A percentile compares a stretch with the other conserved stretches of the same genome.
Evolutionary conservation across 768 basidiomycete genomes (phyloP).

Genomic region (Rhodotorula graminis): DNA sequence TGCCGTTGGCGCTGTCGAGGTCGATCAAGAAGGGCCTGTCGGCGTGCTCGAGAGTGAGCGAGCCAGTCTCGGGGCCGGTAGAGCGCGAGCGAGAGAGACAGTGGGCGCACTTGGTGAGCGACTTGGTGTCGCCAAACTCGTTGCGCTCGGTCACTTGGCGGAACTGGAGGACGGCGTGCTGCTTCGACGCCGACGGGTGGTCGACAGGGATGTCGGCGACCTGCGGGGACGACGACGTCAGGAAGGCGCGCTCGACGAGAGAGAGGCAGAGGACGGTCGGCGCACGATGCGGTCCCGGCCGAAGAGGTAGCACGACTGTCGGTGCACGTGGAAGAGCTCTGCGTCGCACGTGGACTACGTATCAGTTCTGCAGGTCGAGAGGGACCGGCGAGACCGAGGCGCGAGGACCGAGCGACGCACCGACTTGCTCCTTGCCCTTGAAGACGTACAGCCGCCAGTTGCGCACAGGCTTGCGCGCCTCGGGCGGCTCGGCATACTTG

Average conservation of each 20-base stretch:
- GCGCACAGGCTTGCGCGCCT: conserved; percentile 81
- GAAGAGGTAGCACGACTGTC: conserved; percentile 89
- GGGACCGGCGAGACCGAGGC: not conserved
- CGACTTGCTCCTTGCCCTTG: conserved; percentile 86
- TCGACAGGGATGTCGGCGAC: conserved; percentile 70
- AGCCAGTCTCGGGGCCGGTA: not conserved
- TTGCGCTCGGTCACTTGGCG: conserved; percentile 80
- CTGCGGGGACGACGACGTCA: conserved; percentile 37
- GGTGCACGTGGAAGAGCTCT: conserved; percentile 88
- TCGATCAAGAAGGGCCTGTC: conserved; percentile 91
- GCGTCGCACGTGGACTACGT: too few relatives aligned
- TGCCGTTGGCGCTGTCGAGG: conserved; percentile 96
- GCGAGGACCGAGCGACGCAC: conserved; percentile 53
- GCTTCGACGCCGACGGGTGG: conserved; percentile 96
- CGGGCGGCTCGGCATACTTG: conserved; percentile 98
- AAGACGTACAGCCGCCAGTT: conserved; percentile 97
- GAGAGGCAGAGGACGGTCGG: not conserved
- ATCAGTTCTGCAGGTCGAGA: not conserved
- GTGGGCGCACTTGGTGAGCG: conserved; percentile 74
- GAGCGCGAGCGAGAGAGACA: not conserved
- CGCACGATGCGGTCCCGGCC: conserved; percentile 82
- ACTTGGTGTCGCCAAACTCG: conserved; percentile 73
- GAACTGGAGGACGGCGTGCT: conserved; percentile 96
- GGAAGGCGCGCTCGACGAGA: not conserved
- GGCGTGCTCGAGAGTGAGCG: fast-evolving